Conservation (phyloP, 257 asterid species). For the Salvia rosmarinus region DNA sequence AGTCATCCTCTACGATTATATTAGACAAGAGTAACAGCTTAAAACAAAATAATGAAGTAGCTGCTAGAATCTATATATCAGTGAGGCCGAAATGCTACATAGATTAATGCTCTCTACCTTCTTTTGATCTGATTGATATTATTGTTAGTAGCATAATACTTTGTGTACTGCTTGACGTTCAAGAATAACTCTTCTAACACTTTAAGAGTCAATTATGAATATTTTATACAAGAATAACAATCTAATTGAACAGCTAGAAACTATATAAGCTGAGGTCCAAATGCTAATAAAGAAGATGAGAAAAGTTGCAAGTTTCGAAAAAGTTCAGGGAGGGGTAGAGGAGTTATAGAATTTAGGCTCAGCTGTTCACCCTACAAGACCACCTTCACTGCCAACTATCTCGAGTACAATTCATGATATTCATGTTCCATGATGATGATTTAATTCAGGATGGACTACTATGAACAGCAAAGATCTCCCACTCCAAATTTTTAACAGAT, state of each 20-base stretch:
- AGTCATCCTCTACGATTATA: neutral
- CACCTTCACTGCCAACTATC: no score
- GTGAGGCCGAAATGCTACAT: neutral
- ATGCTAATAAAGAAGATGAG: neutral
- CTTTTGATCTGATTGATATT: neutral
- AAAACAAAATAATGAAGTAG: neutral
- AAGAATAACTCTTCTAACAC: neutral
- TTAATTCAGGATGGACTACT: constrained; percentile 2
- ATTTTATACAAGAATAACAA: neutral
- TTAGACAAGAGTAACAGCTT: neutral
- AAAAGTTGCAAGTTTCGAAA: no score
- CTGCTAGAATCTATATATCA: neutral
- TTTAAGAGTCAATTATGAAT: neutral
- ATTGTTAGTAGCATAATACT: neutral
- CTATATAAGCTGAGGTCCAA: constrained; percentile 6
- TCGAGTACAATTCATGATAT: neutral
- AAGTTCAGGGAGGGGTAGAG: no score
- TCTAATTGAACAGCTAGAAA: neutral
- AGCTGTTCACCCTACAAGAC: no score
- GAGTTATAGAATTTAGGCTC: no score
- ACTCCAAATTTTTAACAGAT: neutral
- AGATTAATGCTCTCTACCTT: neutral
- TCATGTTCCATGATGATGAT: neutral
- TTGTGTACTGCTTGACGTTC: neutral
- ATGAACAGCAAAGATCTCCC: neutral